Evolutionary conservation across 2,329 filamentous ascomycete species (phyloP).

Genomic region (Bipolaris cookei): DNA sequence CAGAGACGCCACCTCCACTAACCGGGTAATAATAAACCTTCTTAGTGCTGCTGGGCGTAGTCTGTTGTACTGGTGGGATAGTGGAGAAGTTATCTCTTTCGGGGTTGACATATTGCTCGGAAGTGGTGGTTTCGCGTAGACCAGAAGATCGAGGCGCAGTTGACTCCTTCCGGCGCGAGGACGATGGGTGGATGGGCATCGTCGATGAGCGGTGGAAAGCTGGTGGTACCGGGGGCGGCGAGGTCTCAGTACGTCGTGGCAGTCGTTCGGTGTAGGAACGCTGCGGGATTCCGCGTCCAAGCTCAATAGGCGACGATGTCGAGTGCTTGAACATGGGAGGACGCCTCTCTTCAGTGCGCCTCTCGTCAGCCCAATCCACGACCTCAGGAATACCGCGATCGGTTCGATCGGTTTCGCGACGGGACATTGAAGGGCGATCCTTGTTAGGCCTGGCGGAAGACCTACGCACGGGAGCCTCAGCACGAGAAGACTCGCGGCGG

Average conservation of each 20-base stretch:
- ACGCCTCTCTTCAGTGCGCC: constrained; percentile 23
- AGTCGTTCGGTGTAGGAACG: constrained; percentile 40
- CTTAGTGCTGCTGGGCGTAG: constrained; percentile 26
- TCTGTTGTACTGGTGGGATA: constrained; percentile 29
- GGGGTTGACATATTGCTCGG: constrained; percentile 30
- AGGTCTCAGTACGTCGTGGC: constrained; percentile 38
- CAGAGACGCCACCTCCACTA: constrained; percentile 31
- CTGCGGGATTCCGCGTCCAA: constrained; percentile 32
- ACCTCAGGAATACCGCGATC: constrained; percentile 41
- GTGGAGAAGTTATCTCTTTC: constrained; percentile 32
- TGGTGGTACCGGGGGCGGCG: constrained; percentile 40
- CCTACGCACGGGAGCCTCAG: constrained; percentile 37
- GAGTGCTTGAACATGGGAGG: constrained; percentile 50
- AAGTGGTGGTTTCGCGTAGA: constrained; percentile 41
- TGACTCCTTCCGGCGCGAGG: constrained; percentile 38
- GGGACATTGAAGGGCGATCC: constrained; percentile 36
- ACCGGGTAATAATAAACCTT: constrained; percentile 41
- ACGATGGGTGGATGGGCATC: constrained; percentile 45
- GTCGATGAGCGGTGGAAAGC: constrained; percentile 52
- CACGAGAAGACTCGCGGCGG: constrained; percentile 32
- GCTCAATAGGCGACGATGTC: constrained; percentile 44
- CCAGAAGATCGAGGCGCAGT: constrained; percentile 33
- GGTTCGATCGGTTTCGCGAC: constrained; percentile 36
- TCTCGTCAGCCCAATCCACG: constrained; percentile 42
- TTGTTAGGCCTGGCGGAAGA: constrained; percentile 44